phyloP scores from a whole-genome alignment of 257 asterid species.

The Phtheirospermum japonicum region DNA sequence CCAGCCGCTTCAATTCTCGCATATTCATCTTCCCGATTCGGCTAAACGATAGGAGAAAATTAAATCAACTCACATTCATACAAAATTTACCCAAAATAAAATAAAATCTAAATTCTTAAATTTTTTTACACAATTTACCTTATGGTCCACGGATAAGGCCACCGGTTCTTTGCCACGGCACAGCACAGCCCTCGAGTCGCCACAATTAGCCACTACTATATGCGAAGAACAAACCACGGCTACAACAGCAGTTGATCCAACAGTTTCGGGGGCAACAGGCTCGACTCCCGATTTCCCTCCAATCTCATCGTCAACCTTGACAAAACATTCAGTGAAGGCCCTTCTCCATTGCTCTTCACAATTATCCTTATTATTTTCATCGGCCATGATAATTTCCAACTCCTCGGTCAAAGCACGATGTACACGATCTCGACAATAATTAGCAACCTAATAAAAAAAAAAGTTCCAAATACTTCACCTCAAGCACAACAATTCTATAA shows the following conservation, averaged over 20 bases:
- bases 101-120: too few species aligned
- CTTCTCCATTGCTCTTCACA: slow-evolving; percentile 71
- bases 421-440: slow-evolving; percentile 73
- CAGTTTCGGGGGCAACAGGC: slow-evolving; percentile 85
- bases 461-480: too few species aligned
- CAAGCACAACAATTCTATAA: too few species aligned
- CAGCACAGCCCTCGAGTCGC: slow-evolving; percentile 97
- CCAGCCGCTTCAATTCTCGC: slow-evolving; percentile 92
- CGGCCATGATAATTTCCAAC: slow-evolving; percentile 45
- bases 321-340: slow-evolving; percentile 64
- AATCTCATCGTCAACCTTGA: slow-evolving; percentile 82
- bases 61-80: neutral
- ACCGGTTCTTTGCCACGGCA: slow-evolving; percentile 82
- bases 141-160: slow-evolving; percentile 81
- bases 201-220: slow-evolving; percentile 85
- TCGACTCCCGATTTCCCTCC: slow-evolving; percentile 51
- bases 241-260: slow-evolving; percentile 92
- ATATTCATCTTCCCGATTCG: slow-evolving; percentile 91
- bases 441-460: slow-evolving; percentile 72
- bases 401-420: slow-evolving; percentile 72
- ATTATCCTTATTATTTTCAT: slow-evolving; percentile 27
- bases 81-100: neutral
- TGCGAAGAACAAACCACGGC: slow-evolving; percentile 92
- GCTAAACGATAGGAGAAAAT: slow-evolving; percentile 39
- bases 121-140: slow-evolving; percentile 48